These are phyloP conservation scores for Syncephalastrum monosporum DNA, from an alignment of 371 early-diverging fungal genomes.

Conservation along the genomic window DNA sequence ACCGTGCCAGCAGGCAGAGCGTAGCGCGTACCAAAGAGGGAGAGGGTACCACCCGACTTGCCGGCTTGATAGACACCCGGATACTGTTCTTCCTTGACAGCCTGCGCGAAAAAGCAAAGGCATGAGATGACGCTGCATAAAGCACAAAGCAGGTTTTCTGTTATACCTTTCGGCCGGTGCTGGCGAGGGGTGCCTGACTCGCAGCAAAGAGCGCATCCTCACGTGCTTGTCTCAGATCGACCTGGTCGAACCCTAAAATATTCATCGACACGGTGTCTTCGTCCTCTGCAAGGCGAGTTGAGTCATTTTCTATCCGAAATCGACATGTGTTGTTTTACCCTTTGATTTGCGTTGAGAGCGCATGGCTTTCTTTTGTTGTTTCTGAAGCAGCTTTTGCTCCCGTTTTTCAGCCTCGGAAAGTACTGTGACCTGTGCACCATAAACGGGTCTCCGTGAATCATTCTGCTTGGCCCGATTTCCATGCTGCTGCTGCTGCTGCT, in stretches of 20 bases:
- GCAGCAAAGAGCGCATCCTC: conserved; percentile 52
- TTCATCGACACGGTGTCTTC: conserved; percentile 49
- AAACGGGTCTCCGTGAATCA: conserved; percentile 34
- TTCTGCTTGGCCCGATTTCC: conserved; percentile 10
- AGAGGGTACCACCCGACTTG: conserved; percentile 50
- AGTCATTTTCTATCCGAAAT: not conserved
- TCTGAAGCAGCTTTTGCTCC: conserved; percentile 62
- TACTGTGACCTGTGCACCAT: conserved; percentile 69
- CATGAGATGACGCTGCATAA: not conserved
- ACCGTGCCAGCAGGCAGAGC: conserved; percentile 72
- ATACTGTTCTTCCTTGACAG: conserved; percentile 37
- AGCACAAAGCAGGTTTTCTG: not conserved
- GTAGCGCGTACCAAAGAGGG: conserved; percentile 65
- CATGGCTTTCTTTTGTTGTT: conserved; percentile 66
- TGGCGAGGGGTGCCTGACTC: conserved; percentile 37
- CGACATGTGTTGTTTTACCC: not conserved
- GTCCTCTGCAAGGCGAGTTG: conserved; percentile 31
- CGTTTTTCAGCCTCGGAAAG: conserved; percentile 71
- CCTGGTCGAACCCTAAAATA: conserved; percentile 56
- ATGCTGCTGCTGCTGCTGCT: conserved; percentile 14
- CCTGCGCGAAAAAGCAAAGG: not conserved
- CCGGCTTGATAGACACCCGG: conserved; percentile 63
- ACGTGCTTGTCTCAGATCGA: conserved; percentile 50
- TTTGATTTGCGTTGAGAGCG: conserved; percentile 23
- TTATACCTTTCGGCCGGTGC: conserved; percentile 32